Base-by-base conservation (phyloP, 306 rosid species). In the Styphnolobium japonicum region DNA sequence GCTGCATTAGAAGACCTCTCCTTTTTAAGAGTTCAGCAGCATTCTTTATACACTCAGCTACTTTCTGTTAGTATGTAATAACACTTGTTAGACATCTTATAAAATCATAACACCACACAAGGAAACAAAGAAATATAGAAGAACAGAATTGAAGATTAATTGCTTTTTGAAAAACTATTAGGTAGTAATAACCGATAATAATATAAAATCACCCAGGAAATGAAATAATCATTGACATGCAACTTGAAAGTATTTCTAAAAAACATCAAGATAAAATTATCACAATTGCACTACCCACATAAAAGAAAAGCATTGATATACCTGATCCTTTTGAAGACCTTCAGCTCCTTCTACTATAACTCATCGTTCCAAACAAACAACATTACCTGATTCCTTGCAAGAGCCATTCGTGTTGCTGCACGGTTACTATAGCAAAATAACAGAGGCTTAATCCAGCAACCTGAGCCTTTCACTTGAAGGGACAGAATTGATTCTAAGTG, bases 321-420 rank as follows among this genome's bases (percentile, higher is more conserved):
- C 94, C 92, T 90, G 86, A 85, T 88, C 84, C 71, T 73, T 90
- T 57, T 83, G 89, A 71, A 88, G 80, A 58, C 94, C 90, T 49
- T 86, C 90, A 67, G 88, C 83, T 53, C 92, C 91, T 81, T 90
- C 92, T 68, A 90, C 67, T 27, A 81, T 79, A 60, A 83, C 70
- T 80, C 89, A 89, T n/a, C n/a, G n/a, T n/a, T n/a, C n/a, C n/a
- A n/a, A n/a, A n/a, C n/a, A n/a, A n/a, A n/a, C n/a, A n/a, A n/a
- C n/a, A n/a, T n/a, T n/a, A n/a, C n/a, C n/a, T n/a, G n/a, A n/a
- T n/a, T n/a, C n/a, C n/a, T n/a, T n/a, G n/a, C n/a, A n/a, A n/a
- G n/a, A n/a, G n/a, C n/a, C n/a, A n/a, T n/a, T n/a, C n/a, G n/a
- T n/a, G n/a, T n/a, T n/a, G n/a, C n/a, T n/a, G n/a, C n/a, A n/a